These are phyloP conservation scores for Phytophthora pistaciae DNA, from an alignment of 352 stramenopile species.

Conservation along the genomic window DNA sequence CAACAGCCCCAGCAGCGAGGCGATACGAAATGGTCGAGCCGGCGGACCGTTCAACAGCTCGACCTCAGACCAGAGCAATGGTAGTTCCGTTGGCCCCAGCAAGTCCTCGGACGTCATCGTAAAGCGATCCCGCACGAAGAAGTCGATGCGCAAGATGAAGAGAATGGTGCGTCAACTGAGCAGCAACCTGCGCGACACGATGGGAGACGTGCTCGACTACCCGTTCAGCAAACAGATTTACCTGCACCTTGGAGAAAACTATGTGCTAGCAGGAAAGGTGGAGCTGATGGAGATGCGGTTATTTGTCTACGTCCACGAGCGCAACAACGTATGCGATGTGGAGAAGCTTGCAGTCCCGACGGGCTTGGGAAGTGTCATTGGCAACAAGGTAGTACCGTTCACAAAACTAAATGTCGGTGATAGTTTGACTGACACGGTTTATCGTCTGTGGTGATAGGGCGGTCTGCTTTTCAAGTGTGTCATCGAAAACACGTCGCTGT, in stretches of 20 bases:
- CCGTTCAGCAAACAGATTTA: constrained; percentile 72
- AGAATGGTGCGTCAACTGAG: constrained; percentile 74
- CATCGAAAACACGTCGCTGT: constrained; percentile 83
- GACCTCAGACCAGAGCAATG: constrained; percentile 14
- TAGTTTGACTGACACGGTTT: not conserved
- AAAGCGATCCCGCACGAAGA: constrained; percentile 74
- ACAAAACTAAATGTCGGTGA: not conserved
- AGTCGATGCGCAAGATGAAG: constrained; percentile 73
- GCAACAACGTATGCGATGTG: constrained; percentile 62
- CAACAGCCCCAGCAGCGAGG: constrained; percentile 20
- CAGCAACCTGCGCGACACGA: constrained; percentile 69
- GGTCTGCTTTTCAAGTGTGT: constrained; percentile 81
- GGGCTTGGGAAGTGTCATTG: constrained; percentile 80
- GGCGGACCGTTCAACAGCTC: constrained; percentile 8
- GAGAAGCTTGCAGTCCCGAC: constrained; percentile 82
- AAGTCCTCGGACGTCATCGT: constrained; percentile 60
- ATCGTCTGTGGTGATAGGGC: constrained; percentile 44
- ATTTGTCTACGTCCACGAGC: constrained; percentile 73
- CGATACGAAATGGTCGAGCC: constrained; percentile 12
- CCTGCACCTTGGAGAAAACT: constrained; percentile 67
- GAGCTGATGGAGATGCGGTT: constrained; percentile 88
- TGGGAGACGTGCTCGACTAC: constrained; percentile 69
- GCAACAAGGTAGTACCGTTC: constrained; percentile 70
- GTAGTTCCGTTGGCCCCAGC: constrained; percentile 2
- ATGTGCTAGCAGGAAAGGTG: constrained; percentile 68